phyloP scores from a whole-genome alignment of 2,329 filamentous ascomycete species.

The Diplodia corticola region DNA sequence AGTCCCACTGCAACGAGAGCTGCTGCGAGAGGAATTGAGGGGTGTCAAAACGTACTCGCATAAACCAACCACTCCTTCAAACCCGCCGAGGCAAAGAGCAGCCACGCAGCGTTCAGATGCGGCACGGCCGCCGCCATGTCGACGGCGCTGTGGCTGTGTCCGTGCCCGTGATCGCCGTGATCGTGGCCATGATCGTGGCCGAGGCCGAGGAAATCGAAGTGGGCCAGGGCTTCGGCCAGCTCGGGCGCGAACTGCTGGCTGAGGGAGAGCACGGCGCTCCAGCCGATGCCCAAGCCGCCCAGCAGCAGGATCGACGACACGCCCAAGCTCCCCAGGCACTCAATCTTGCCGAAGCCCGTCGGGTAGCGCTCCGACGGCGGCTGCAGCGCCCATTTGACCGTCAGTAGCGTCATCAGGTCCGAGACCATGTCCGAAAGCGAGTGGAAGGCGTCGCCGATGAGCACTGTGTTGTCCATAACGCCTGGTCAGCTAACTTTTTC shows the following conservation, averaged over 20 bases:
- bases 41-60: conserved; percentile 68
- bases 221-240: conserved; percentile 44
- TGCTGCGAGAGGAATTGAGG: not conserved
- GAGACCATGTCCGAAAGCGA: conserved; percentile 93
- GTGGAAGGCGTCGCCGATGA: conserved; percentile 93
- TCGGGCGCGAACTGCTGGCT: conserved; percentile 52
- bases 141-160: conserved; percentile 40
- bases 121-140: conserved; percentile 58
- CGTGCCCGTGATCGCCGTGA: conserved; percentile 33
- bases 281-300: conserved; percentile 90
- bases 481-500: not conserved
- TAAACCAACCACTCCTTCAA: conserved; percentile 97
- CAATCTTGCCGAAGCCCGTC: conserved; percentile 93
- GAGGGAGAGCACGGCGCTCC: conserved; percentile 61
- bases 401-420: conserved; percentile 89
- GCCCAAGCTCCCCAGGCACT: conserved; percentile 88
- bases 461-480: conserved; percentile 49
- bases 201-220: conserved; percentile 50
- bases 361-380: conserved; percentile 83
- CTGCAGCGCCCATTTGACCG: conserved; percentile 88
- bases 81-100: conserved; percentile 84
- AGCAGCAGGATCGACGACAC: conserved; percentile 88
- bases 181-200: conserved; percentile 62
- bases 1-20: not conserved
- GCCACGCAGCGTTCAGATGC: conserved; percentile 91